Evolutionary conservation across 352 stramenopile genomes (phyloP).

Genomic region (Globisporangium splendens): DNA sequence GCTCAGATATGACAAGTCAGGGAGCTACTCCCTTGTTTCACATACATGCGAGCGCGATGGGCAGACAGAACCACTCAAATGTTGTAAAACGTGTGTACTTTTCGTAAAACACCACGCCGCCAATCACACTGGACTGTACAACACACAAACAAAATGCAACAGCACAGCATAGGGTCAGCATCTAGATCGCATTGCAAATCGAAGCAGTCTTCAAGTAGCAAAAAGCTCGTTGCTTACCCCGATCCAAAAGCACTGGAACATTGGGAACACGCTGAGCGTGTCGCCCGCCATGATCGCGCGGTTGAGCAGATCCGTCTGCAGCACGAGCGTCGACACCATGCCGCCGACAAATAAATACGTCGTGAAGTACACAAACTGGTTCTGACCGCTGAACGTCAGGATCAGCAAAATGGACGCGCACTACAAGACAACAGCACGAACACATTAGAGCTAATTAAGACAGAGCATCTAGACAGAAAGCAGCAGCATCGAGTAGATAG

Average conservation of each 20-base stretch:
- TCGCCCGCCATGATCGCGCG: conserved; percentile 81
- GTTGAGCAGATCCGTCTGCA: conserved; percentile 84
- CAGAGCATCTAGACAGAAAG: too few relatives aligned
- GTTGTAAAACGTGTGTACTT: conserved; percentile 77
- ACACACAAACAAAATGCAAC: conserved; percentile 11
- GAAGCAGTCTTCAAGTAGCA: neutral
- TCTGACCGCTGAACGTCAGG: conserved; percentile 69
- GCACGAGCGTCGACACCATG: conserved; percentile 77
- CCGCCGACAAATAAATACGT: conserved; percentile 82
- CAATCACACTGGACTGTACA: conserved; percentile 72
- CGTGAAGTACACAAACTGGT: conserved; percentile 84
- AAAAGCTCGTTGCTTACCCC: conserved; percentile 35
- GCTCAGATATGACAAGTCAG: too few relatives aligned
- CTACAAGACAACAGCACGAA: too few relatives aligned
- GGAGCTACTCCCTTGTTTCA: neutral
- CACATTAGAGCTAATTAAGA: too few relatives aligned
- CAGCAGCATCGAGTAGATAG: too few relatives aligned
- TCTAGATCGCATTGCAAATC: conserved; percentile 9
- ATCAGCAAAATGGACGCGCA: conserved; percentile 82
- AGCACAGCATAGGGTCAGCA: neutral
- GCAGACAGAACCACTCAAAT: conserved; percentile 83
- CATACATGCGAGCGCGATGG: conserved; percentile 70
- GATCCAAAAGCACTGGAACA: conserved; percentile 90
- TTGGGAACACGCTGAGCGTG: conserved; percentile 83
- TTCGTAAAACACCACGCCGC: conserved; percentile 82